A percentile compares a stretch with the other conserved stretches of the same genome.
Conservation (phyloP, 2,329 filamentous ascomycete species). For the Ceratocystis cacaofunesta region DNA sequence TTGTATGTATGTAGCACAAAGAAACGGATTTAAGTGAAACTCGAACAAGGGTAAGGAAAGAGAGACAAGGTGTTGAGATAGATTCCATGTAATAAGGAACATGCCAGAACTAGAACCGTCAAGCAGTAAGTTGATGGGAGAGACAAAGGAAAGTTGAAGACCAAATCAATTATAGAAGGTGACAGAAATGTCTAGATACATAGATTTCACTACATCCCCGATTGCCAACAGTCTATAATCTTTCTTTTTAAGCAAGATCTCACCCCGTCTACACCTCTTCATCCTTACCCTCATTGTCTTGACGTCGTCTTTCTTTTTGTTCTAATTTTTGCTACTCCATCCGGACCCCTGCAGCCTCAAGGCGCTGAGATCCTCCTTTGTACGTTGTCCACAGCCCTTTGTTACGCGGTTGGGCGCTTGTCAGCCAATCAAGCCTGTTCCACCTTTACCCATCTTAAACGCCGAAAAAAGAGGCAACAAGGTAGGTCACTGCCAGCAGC, state of each 20-base stretch:
- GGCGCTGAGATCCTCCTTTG: background rate
- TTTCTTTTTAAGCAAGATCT: background rate
- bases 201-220: background rate
- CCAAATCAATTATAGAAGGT: background rate
- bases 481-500: background rate
- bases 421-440: constrained; percentile 13
- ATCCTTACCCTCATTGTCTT: background rate
- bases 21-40: background rate
- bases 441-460: constrained; percentile 1
- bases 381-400: background rate
- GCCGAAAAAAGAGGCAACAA: background rate
- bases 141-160: background rate
- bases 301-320: background rate
- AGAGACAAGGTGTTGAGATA: background rate
- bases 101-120: background rate
- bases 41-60: background rate
- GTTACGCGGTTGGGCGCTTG: constrained; percentile 5
- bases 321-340: background rate
- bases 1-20: background rate
- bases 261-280: background rate
- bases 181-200: background rate
- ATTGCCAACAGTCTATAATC: background rate
- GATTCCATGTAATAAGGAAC: background rate
- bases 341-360: background rate
- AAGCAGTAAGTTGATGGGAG: background rate